Evolutionary conservation across 140 eudicot species (phyloP).

Genomic region (Anethum foeniculum): DNA sequence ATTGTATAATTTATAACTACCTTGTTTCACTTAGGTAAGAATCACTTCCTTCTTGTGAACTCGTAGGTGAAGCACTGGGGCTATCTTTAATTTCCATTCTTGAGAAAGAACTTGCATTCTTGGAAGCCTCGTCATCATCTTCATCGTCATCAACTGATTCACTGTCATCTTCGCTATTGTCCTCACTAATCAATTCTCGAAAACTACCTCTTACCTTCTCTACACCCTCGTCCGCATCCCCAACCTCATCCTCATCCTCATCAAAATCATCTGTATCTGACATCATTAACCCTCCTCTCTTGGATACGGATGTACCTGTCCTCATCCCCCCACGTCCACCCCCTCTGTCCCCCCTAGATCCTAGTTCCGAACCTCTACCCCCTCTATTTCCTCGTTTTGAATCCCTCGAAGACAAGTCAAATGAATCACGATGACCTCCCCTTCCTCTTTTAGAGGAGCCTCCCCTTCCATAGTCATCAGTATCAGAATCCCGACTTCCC

Average conservation of each 20-base stretch:
- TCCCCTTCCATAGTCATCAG: conserved; percentile 1
- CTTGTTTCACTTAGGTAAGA: conserved; percentile 89
- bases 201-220: conserved; percentile 30
- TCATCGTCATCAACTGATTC: conserved; percentile 25
- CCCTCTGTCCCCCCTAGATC: conserved; percentile 11
- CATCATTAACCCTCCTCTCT: conserved; percentile 26
- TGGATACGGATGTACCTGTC: conserved; percentile 24
- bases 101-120: conserved; percentile 19
- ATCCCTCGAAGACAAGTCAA: conserved; percentile 5
- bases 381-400: conserved; percentile 8
- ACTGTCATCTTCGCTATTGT: conserved; percentile 29
- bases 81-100: conserved; percentile 2
- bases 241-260: conserved; percentile 10
- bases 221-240: conserved; percentile 27
- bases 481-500: background rate
- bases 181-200: conserved; percentile 55
- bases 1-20: conserved; percentile 19
- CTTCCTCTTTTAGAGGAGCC: background rate
- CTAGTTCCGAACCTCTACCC: conserved; percentile 15
- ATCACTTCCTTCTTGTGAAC: conserved; percentile 38
- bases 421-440: conserved; percentile 8
- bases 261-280: conserved; percentile 21
- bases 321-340: conserved; percentile 27
- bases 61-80: conserved; percentile 22
- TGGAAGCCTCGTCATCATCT: conserved; percentile 11